These are phyloP conservation scores for Colletotrichum higginsianum DNA, from an alignment of 2,329 filamentous ascomycete species.

Conservation along the genomic window DNA sequence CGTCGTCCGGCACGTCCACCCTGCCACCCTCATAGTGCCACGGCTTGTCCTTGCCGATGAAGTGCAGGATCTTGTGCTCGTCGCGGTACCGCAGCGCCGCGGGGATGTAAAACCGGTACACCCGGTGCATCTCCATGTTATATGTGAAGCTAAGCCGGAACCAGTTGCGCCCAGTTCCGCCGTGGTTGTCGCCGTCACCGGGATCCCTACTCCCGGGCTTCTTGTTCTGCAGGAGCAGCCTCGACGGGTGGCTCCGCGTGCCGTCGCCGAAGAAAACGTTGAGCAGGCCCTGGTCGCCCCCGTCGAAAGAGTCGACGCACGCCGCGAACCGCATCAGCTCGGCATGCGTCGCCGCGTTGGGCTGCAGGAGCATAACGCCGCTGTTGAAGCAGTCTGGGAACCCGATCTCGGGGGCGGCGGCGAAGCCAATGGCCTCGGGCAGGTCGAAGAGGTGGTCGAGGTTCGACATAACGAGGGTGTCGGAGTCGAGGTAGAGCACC, in stretches of 20 bases:
- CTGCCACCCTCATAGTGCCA: slow-evolving; percentile 60
- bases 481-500: slow-evolving; percentile 70
- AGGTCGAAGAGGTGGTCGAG: slow-evolving; percentile 82
- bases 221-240: slow-evolving; percentile 7
- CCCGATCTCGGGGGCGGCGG: slow-evolving; percentile 75
- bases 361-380: slow-evolving; percentile 76
- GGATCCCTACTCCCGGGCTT: neutral
- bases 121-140: slow-evolving; percentile 46
- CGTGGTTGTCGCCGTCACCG: neutral
- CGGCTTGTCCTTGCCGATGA: slow-evolving; percentile 78
- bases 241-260: slow-evolving; percentile 55
- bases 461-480: slow-evolving; percentile 72
- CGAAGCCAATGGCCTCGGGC: slow-evolving; percentile 59
- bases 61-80: slow-evolving; percentile 75
- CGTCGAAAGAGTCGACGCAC: slow-evolving; percentile 79
- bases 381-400: slow-evolving; percentile 84
- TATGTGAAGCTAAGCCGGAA: slow-evolving; percentile 45
- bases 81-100: slow-evolving; percentile 43
- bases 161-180: slow-evolving; percentile 44
- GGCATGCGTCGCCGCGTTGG: slow-evolving; percentile 75
- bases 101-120: slow-evolving; percentile 46
- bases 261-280: slow-evolving; percentile 73
- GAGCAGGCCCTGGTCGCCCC: slow-evolving; percentile 78
- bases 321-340: slow-evolving; percentile 73
- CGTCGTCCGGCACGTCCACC: slow-evolving; percentile 31